Evolutionary conservation across 495 filamentous ascomycete species (phyloP).

Genomic region (Podospora australis): DNA sequence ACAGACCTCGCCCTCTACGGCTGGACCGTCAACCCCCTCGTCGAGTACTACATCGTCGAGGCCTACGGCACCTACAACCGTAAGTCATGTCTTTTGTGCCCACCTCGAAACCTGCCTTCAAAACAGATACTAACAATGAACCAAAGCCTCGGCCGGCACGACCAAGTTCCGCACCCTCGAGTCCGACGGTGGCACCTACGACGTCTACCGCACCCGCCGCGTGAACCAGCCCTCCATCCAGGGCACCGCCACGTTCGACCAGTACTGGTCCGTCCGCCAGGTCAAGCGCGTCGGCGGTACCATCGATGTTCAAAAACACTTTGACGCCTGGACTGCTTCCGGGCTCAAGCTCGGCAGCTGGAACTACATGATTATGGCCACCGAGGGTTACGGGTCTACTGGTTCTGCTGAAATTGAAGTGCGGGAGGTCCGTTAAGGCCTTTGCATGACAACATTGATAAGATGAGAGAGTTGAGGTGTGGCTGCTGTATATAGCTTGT

Average conservation of each 20-base stretch:
- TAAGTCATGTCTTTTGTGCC: too few relatives aligned
- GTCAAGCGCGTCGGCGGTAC: conserved; percentile 31
- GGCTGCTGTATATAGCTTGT: background rate
- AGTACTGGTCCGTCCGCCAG: conserved; percentile 54
- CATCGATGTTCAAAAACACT: conserved; percentile 42
- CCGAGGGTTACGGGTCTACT: conserved; percentile 39
- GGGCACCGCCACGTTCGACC: conserved; percentile 53
- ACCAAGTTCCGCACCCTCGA: conserved; percentile 47
- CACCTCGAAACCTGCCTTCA: too few relatives aligned
- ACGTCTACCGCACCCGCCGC: conserved; percentile 53
- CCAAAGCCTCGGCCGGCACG: conserved; percentile 28
- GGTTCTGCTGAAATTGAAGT: conserved; percentile 36
- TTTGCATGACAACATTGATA: too few relatives aligned
- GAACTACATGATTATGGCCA: conserved; percentile 51
- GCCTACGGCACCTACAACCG: conserved; percentile 54
- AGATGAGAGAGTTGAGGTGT: background rate
- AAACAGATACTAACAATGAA: too few relatives aligned
- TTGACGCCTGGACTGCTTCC: conserved; percentile 43
- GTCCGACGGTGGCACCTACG: conserved; percentile 54
- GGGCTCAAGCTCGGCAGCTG: conserved; percentile 40
- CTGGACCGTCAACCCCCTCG: conserved; percentile 54
- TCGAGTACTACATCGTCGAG: conserved; percentile 63
- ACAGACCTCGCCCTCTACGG: conserved; percentile 45
- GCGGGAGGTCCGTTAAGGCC: conserved; percentile 1
- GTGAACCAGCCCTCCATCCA: conserved; percentile 53